phyloP scores from a whole-genome alignment of 257 asterid genomes.

The Pogostemon cablin region DNA sequence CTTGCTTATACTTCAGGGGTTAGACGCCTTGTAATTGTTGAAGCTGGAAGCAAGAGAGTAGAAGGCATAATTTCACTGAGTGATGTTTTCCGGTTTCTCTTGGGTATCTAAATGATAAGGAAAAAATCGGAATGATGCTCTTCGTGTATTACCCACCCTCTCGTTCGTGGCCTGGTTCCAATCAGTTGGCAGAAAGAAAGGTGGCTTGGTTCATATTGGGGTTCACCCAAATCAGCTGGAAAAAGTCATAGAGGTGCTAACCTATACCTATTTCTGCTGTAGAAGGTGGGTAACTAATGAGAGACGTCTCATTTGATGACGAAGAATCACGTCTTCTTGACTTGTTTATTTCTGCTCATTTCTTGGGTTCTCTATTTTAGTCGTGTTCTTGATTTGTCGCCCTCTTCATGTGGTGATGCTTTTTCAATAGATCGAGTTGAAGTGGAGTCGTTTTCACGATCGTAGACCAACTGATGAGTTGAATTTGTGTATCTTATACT shows the following conservation, averaged over 20 bases:
- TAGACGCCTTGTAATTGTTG: constrained; percentile 78
- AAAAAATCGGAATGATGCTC: constrained; percentile 28
- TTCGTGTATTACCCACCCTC: constrained; percentile 43
- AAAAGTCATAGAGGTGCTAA: constrained; percentile 25
- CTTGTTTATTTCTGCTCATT: constrained; percentile 12
- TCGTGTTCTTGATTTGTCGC: constrained; percentile 31
- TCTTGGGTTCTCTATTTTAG: constrained; percentile 24
- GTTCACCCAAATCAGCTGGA: constrained; percentile 26
- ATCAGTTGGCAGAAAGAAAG: constrained; percentile 32
- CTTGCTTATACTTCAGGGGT: constrained; percentile 54
- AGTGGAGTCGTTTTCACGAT: not conserved
- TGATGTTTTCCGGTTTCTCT: constrained; percentile 77
- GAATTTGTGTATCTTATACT: constrained; percentile 19
- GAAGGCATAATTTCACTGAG: constrained; percentile 76
- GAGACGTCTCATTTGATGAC: constrained; percentile 25
- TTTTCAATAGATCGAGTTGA: constrained; percentile 13
- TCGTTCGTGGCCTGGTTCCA: constrained; percentile 41
- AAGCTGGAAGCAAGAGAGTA: constrained; percentile 96
- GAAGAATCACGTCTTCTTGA: constrained; percentile 25
- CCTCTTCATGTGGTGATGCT: constrained; percentile 33
- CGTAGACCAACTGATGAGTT: constrained; percentile 2
- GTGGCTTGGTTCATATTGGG: constrained; percentile 30
- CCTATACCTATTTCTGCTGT: constrained; percentile 2
- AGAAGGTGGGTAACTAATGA: constrained; percentile 35
- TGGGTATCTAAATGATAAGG: constrained; percentile 48